Evolutionary conservation across 805 yeast genomes (phyloP).

Genomic region (Sugiyamaella chiloensis): DNA sequence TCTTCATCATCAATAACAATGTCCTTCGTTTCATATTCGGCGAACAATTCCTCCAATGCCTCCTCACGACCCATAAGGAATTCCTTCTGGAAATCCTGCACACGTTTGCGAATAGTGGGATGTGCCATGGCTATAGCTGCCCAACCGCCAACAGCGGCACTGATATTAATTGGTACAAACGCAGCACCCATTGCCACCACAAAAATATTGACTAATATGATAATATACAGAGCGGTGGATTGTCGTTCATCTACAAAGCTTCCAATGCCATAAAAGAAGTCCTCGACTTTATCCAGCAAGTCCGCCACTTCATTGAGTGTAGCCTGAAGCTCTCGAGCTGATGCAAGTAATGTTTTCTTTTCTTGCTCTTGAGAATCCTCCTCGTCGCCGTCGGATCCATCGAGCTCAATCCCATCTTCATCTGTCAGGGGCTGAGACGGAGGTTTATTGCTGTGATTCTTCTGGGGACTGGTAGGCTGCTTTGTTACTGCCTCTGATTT

Average conservation of each 20-base stretch:
- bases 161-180: slow-evolving; percentile 54
- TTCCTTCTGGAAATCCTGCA: slow-evolving; percentile 28
- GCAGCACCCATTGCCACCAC: slow-evolving; percentile 42
- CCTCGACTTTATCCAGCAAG: slow-evolving; percentile 50
- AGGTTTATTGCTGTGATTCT: not conserved
- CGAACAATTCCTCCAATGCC: slow-evolving; percentile 34
- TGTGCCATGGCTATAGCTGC: slow-evolving; percentile 48
- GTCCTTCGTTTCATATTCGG: slow-evolving; percentile 42
- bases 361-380: not conserved
- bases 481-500: not conserved
- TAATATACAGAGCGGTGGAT: slow-evolving; percentile 58
- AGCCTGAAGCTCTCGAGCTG: slow-evolving; percentile 15
- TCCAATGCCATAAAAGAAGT: slow-evolving; percentile 56
- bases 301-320: slow-evolving; percentile 35
- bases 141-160: slow-evolving; percentile 63
- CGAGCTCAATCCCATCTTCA: slow-evolving; percentile 4
- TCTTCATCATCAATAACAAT: slow-evolving; percentile 59
- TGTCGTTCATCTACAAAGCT: slow-evolving; percentile 67
- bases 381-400: not conserved
- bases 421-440: not conserved
- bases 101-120: slow-evolving; percentile 46
- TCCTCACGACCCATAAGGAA: slow-evolving; percentile 28
- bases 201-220: slow-evolving; percentile 11
- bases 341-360: slow-evolving; percentile 4
- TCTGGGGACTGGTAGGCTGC: not conserved